A percentile compares a stretch with the other conserved stretches of the same genome.
Evolutionary conservation across 1,284 basidiomycete species (phyloP).

Genomic region (Cutaneotrichosporon cavernicola): DNA sequence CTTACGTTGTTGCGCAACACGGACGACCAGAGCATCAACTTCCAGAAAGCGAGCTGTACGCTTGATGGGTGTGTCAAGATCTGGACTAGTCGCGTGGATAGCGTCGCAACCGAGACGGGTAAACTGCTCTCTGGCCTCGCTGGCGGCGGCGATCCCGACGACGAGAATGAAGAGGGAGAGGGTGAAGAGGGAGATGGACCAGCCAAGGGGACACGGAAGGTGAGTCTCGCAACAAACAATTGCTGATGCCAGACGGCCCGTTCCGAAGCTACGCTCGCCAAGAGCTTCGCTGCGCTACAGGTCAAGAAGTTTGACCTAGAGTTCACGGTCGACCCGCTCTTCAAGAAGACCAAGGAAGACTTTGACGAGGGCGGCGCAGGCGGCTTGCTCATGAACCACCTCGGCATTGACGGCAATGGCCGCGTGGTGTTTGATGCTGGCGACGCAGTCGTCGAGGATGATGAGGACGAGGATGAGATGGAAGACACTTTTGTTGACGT

Average conservation of each 20-base stretch:
- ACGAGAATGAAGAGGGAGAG: constrained; percentile 56
- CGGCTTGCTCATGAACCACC: constrained; percentile 89
- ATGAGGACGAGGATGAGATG: constrained; percentile 63
- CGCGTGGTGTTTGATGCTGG: constrained; percentile 95
- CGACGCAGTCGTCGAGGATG: constrained; percentile 72
- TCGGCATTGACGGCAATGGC: constrained; percentile 78
- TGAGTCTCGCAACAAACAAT: constrained; percentile 13
- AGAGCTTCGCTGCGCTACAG: constrained; percentile 73
- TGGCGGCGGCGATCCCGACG: constrained; percentile 49
- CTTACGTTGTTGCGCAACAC: constrained; percentile 93
- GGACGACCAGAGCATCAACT: constrained; percentile 88
- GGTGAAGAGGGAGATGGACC: constrained; percentile 49
- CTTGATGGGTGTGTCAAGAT: constrained; percentile 99
- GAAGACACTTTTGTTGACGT: constrained; percentile 55
- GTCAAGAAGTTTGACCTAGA: constrained; percentile 93
- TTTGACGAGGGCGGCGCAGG: constrained; percentile 98
- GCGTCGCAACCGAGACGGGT: constrained; percentile 93
- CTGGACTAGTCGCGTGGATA: constrained; percentile 97
- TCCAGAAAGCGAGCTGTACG: constrained; percentile 95
- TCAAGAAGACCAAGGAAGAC: constrained; percentile 96
- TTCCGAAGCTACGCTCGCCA: constrained; percentile 77
- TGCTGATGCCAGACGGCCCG: constrained; percentile 59
- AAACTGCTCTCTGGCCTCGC: constrained; percentile 91
- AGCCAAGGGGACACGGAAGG: constrained; percentile 42
- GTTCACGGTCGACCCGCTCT: constrained; percentile 93